Base-by-base conservation (phyloP, 2,329 filamentous ascomycete species). In the Aphanocladium album region DNA sequence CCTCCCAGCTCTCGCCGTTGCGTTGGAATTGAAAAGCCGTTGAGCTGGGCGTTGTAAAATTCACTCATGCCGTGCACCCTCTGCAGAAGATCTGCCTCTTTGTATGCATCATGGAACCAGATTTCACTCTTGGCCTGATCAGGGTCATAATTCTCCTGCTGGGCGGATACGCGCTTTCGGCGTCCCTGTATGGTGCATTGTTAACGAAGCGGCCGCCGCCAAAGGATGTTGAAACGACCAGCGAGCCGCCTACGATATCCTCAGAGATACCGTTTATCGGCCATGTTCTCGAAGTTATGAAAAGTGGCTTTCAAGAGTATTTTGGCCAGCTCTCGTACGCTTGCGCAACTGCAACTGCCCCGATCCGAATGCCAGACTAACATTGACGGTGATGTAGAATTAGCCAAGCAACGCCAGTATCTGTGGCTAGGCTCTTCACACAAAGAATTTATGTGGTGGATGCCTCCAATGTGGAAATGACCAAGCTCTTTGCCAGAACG, bases 311-410 rank as follows among this genome's bases (percentile, higher is more conserved):
- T 12, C 56, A 58, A 51, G 56, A 58, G 33, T 58, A 58, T 12
- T 58, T 58, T 45, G 56, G 56, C 46, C 46, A 33, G n/a, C 56
- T 58, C 17, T 58, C 56, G 56, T 58, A 58, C 37, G 56, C 16
- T n/a, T 35, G n/a, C 11, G 11, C 33, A 23, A 9, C 4, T 11
- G 7, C 12, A 11, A 9, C 30, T 21, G 5, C 12, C 39, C 3
- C 14, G 1, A 55, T 23, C 12, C n/a, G 7, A 8, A n/a, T 11
- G 7, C 25, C n/a, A 8, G n/a, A 6, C 56, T 58, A 23, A 58
- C 55, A 7, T 30, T 2, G 16, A 45, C 8, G 9, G 23, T 37
- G 33, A 1, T 8, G 56, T 19, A 58, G 56, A 21, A 47, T 58
- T 12, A 58, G 56, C 46, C 56, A 58, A 21, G 46, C 37, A 17